phyloP scores from a whole-genome alignment of 768 basidiomycete genomes.

The Strobilomyces confusus region DNA sequence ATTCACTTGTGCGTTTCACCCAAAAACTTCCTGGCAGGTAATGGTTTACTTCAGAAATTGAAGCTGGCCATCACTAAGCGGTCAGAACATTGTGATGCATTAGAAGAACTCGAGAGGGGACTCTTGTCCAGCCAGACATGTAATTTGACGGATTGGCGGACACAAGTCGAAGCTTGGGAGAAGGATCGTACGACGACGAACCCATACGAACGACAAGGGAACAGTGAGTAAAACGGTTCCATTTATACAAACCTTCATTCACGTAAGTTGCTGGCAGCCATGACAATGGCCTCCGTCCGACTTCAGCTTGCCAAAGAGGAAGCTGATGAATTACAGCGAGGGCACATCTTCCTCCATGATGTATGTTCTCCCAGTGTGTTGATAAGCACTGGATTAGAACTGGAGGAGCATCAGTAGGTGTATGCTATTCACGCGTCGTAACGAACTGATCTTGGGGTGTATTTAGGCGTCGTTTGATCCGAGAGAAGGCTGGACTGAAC shows the following conservation, averaged over 20 bases:
- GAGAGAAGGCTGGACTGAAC: not conserved
- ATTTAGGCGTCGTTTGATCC: not conserved
- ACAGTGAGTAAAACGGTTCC: not conserved
- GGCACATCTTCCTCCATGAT: not conserved
- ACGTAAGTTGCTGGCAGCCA: not conserved
- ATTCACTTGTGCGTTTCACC: no score
- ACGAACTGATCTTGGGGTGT: not conserved
- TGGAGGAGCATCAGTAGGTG: not conserved
- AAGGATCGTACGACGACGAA: no score
- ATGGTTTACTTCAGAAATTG: not conserved
- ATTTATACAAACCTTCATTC: not conserved
- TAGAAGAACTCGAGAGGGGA: no score
- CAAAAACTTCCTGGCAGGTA: not conserved
- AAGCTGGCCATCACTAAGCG: no score
- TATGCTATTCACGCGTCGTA: not conserved
- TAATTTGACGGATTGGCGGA: no score
- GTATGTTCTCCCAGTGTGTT: not conserved
- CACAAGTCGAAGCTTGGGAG: no score
- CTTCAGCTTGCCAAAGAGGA: not conserved
- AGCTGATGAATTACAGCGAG: not conserved
- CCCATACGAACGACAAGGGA: no score
- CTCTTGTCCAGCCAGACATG: no score
- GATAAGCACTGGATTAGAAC: not conserved
- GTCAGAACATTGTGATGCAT: no score
- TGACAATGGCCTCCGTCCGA: not conserved